Evolutionary conservation across 129 eudicot species (phyloP).

Genomic region (Solidago caesia): DNA sequence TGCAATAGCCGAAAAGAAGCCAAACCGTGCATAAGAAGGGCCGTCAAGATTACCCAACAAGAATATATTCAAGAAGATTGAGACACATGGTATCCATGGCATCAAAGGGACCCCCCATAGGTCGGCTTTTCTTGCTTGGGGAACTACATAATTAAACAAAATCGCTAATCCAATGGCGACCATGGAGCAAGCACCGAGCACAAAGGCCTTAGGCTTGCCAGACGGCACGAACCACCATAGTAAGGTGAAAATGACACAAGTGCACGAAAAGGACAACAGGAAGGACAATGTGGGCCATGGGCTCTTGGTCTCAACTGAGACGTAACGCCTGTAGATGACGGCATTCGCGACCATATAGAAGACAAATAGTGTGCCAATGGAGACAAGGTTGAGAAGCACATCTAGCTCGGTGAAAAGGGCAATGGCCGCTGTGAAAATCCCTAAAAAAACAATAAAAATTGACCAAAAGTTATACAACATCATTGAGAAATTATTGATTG

Average conservation of each 20-base stretch:
- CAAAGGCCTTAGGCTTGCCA: constrained; percentile 67
- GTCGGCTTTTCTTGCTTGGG: constrained; percentile 78
- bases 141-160: constrained; percentile 66
- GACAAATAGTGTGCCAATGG: constrained; percentile 88
- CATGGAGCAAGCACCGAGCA: constrained; percentile 67
- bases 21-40: constrained; percentile 78
- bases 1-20: constrained; percentile 64
- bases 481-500: constrained; percentile 1
- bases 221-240: constrained; percentile 70
- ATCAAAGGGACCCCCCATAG: constrained; percentile 96
- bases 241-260: constrained; percentile 62
- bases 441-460: constrained; percentile 39
- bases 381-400: constrained; percentile 82
- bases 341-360: constrained; percentile 98
- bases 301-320: constrained; percentile 52
- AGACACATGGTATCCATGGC: constrained; percentile 91
- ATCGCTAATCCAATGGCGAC: constrained; percentile 53
- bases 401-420: constrained; percentile 83
- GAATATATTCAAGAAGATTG: constrained; percentile 80
- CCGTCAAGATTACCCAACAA: constrained; percentile 78
- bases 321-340: constrained; percentile 83
- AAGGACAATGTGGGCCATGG: constrained; percentile 92
- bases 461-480: not conserved
- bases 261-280: constrained; percentile 61
- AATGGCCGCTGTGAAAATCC: constrained; percentile 76